A percentile compares a stretch with the other conserved stretches of the same genome.
These are phyloP conservation scores for Populus pruinosa DNA, from an alignment of 345 rosid genomes.

Conservation along the genomic window DNA sequence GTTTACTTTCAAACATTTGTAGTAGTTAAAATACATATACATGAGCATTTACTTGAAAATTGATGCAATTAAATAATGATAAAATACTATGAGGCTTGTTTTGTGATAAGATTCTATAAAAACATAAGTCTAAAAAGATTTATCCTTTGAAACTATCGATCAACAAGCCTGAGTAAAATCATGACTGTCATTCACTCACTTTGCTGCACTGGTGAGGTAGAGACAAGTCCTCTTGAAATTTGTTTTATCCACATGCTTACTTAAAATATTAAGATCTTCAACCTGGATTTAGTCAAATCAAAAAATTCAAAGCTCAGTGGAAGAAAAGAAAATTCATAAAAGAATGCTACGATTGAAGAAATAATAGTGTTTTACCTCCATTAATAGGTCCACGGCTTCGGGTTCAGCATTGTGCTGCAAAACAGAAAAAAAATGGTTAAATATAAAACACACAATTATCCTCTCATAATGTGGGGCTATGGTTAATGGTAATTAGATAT, in stretches of 20 bases:
- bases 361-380: slow-evolving; percentile 53
- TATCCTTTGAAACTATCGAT: not conserved
- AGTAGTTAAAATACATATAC: not conserved
- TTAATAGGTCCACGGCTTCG: slow-evolving; percentile 93
- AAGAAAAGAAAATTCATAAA: not conserved
- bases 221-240: slow-evolving; percentile 92
- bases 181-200: slow-evolving; percentile 34
- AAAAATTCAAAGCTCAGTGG: not conserved
- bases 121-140: not conserved
- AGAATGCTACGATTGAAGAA: not conserved
- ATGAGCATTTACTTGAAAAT: not conserved
- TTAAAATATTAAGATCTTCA: slow-evolving; percentile 85
- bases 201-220: slow-evolving; percentile 85
- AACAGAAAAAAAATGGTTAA: slow-evolving; percentile 9
- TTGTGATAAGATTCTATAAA: not conserved
- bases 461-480: not conserved
- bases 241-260: slow-evolving; percentile 69
- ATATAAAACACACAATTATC: not conserved
- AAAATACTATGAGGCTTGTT: not conserved
- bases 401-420: slow-evolving; percentile 96
- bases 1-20: not conserved
- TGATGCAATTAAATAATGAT: not conserved
- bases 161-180: not conserved
- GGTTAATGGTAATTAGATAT: not conserved
- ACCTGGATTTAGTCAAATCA: slow-evolving; percentile 40